Conservation (phyloP, 805 yeast species). For the Saturnispora saitoi region DNA sequence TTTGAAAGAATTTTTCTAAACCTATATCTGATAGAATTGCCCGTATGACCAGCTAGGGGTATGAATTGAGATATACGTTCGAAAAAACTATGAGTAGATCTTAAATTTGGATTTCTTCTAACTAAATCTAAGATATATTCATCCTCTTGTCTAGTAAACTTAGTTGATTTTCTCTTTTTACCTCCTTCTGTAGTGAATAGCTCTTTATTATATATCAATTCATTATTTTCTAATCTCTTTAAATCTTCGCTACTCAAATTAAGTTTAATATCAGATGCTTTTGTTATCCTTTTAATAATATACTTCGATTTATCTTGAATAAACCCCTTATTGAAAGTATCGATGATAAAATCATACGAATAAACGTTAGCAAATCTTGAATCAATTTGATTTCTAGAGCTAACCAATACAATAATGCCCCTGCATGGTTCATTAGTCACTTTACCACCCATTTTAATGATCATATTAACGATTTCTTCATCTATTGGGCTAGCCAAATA, state of each 20-base stretch:
- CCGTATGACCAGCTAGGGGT: conserved; percentile 54
- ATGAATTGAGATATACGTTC: conserved; percentile 48
- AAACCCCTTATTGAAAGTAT: conserved; percentile 15
- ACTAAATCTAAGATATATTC: conserved; percentile 57
- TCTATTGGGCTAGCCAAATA: not conserved
- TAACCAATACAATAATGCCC: not conserved
- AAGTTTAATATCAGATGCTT: not conserved
- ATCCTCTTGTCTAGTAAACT: conserved; percentile 60
- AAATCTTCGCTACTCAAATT: not conserved
- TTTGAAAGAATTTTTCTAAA: conserved; percentile 38
- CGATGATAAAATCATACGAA: conserved; percentile 19
- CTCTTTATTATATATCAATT: conserved; percentile 14
- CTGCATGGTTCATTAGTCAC: conserved; percentile 2
- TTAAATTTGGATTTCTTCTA: conserved; percentile 53
- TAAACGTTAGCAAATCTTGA: conserved; percentile 11
- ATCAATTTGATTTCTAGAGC: not conserved
- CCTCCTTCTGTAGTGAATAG: not conserved
- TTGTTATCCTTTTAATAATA: conserved; percentile 8
- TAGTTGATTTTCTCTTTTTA: conserved; percentile 31
- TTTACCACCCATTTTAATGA: not conserved
- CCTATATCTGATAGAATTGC: conserved; percentile 65
- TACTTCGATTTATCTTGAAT: conserved; percentile 16
- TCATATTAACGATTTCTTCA: not conserved
- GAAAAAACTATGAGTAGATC: conserved; percentile 63
- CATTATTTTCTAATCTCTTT: not conserved